Conservation (phyloP, 2,329 filamentous ascomycete species). For the Aphanoascus verrucosus region DNA sequence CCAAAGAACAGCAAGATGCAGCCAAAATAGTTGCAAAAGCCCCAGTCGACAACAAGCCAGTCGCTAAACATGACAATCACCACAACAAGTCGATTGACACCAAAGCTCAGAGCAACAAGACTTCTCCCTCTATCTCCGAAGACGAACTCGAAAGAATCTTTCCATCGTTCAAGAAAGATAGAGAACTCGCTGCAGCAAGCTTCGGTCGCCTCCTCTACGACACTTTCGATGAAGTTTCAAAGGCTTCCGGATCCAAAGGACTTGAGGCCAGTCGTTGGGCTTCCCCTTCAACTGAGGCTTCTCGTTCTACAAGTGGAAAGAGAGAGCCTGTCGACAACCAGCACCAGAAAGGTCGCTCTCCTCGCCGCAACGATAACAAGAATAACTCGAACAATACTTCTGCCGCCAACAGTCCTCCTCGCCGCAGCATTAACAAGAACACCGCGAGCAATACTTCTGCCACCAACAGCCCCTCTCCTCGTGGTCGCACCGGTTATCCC, state of each 20-base stretch:
- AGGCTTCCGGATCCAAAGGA: slow-evolving; percentile 4
- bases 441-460: too few species aligned
- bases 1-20: neutral
- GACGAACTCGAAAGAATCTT: slow-evolving; percentile 1
- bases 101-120: neutral
- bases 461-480: neutral
- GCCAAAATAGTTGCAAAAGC: neutral
- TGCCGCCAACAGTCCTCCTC: neutral
- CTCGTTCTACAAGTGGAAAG: neutral
- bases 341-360: neutral
- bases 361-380: neutral
- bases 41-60: neutral
- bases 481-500: neutral
- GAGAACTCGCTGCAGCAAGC: slow-evolving; percentile 1
- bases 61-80: neutral
- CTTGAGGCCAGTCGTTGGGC: slow-evolving; percentile 15
- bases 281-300: neutral
- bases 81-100: neutral
- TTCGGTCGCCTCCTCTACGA: slow-evolving; percentile 10
- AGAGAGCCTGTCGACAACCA: neutral
- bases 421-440: neutral
- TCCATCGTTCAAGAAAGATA: slow-evolving; percentile 1
- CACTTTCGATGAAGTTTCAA: slow-evolving; percentile 13
- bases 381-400: neutral
- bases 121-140: neutral